Base-by-base conservation (phyloP, 2,329 filamentous ascomycete genomes). In the Kalmusia sp. region DNA sequence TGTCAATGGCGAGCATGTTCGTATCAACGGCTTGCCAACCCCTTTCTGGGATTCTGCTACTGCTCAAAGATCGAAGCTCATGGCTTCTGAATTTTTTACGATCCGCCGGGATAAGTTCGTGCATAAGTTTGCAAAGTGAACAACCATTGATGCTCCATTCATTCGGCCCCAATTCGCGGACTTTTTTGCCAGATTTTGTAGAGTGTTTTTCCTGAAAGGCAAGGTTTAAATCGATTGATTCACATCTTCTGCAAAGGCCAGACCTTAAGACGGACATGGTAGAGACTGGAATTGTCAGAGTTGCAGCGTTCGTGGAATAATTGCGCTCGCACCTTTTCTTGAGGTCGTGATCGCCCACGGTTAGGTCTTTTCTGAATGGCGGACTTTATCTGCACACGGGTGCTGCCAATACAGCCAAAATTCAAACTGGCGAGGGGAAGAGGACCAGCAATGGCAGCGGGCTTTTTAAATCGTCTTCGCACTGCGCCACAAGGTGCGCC, bases 1-100 rank as follows among this genome's bases (percentile, higher is more conserved):
- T 28, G 27, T 28, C 27, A 28, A 28, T 28, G 27, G 27, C 27
- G 27, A 28, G 27, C 27, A 28, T 28, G 27, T 6, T 28, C 12
- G 27, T 28, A 41, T 41, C 38, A 15, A 40, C 28, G 25, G 46
- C 34, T 40, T 35, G 35, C 46, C 22, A 28, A 40, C 46, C 24
- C 37, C 46, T 41, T 22, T 22, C 22, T 6, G 38, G 35, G 21
- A 49, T 49, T 17, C 35, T 40, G 34, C 8, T 28, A 31, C 35
- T 40, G 38, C 11, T 24, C 5, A 41, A 41, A 21, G 38, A 41
- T n/a, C 38, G 38, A 22, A 41, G 19, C 24, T 24, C 22, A 11
- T 24, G 19, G 24, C 15, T 27, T 40, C 24, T 49, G n/a, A 4
- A 30, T 28, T n/a, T 22, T 31, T 31, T 49, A 40, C 3, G 11